Base-by-base conservation (phyloP, 2,329 filamentous ascomycete species). In the Elsinoe fawcettii region DNA sequence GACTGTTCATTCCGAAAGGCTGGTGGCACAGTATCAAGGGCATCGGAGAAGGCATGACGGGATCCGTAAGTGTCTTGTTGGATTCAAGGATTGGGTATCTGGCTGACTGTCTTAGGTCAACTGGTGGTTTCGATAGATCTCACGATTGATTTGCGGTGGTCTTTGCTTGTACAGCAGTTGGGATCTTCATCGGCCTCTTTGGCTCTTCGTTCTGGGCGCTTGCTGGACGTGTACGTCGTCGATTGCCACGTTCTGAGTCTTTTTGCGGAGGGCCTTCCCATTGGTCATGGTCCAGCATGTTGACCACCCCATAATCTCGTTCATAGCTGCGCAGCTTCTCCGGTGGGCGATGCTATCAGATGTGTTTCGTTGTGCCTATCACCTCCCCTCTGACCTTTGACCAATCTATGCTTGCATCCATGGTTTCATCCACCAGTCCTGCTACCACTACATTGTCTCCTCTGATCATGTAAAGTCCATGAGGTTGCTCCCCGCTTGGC, bases 391-490 rank as follows among this genome's bases (percentile, higher is more conserved):
- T 86, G 37, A 99, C 93, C 71, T 95, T 85, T 18, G 80, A 79
- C 93, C 93, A 99, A 74, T 96, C 86, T 68, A 99, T 97, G 65
- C 86, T 90, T 37, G 79, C 81, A 73, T 99, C 93, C 59, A 97
- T 76, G 64, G 87, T 81, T 72, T 96, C 91, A 70, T 99, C 90
- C 30, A 99, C 85, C 58, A 95, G 77, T 1, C 93, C 93, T 58
- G 93, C 88, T 14, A 95, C 80, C 61, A 90, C 91, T 49, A 99
- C 92, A 67, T 95, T 96, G 70, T 99, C 93, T 55, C 93, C 93
- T 60, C 93, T 82, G 58, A 99, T 88, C 58, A 99, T 80, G 70
- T 96, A 97, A 5, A 97, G 75, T 1, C 93, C 93, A 61, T 96
- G 83, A 3, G 87, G 84, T 16, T 93, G 85, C 68, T 93, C 84